Evolutionary conservation across 257 asterid genomes (phyloP).

Genomic region (Nicotiana knightiana): DNA sequence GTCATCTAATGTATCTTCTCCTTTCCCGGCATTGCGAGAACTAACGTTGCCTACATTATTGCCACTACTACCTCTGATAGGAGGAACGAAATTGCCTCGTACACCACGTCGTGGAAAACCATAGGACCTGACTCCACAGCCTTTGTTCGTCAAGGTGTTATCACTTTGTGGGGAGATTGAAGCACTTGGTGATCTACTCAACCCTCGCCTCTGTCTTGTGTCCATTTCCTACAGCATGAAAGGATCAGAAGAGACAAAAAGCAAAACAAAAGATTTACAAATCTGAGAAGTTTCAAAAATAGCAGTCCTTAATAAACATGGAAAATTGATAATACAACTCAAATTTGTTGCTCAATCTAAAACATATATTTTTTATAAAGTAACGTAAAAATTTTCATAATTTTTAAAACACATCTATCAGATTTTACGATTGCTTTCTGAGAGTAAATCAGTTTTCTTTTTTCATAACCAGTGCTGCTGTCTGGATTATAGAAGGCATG

Average conservation of each 20-base stretch:
- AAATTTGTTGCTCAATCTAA: slow-evolving; percentile 2
- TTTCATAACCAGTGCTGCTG: not conserved
- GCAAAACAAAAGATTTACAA: slow-evolving; percentile 7
- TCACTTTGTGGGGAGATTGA: slow-evolving; percentile 77
- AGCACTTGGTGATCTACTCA: slow-evolving; percentile 68
- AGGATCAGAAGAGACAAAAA: not conserved
- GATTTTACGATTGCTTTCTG: slow-evolving; percentile 1
- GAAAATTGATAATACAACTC: slow-evolving; percentile 5
- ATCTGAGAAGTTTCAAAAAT: slow-evolving; percentile 1
- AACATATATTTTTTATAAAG: too few species aligned
- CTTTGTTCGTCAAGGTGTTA: slow-evolving; percentile 41
- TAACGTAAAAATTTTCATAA: too few species aligned
- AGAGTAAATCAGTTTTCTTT: not conserved
- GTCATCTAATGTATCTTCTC: slow-evolving; percentile 80
- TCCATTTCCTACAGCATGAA: slow-evolving; percentile 77
- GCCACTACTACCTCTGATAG: slow-evolving; percentile 76
- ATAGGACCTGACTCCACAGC: slow-evolving; percentile 66
- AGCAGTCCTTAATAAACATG: not conserved
- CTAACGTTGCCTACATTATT: slow-evolving; percentile 52
- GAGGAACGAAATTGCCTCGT: slow-evolving; percentile 92
- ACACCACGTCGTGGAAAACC: slow-evolving; percentile 81
- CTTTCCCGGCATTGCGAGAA: slow-evolving; percentile 66
- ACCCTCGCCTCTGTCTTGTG: slow-evolving; percentile 70
- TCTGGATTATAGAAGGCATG: not conserved
- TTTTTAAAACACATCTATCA: not conserved